phyloP scores from a whole-genome alignment of 164 flowering plant species.

The Macadamia tetraphylla region DNA sequence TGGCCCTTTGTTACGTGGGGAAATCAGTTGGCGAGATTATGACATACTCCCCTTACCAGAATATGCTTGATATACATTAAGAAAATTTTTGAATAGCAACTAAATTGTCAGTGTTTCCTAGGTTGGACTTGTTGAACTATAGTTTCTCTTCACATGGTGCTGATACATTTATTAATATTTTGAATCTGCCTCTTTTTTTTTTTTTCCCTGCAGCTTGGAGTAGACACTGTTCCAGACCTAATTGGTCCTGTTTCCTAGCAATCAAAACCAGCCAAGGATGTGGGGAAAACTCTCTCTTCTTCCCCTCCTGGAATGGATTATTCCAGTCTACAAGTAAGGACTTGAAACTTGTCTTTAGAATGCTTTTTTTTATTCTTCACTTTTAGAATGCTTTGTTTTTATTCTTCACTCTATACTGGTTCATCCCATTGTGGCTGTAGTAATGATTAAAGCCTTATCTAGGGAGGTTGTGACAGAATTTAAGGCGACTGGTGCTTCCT shows the following conservation, averaged over 20 bases:
- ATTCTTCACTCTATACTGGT: not conserved
- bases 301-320: constrained; percentile 47
- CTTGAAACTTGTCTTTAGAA: not conserved
- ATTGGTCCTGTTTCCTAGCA: constrained; percentile 74
- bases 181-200: no score
- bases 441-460: not conserved
- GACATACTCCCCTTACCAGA: no score
- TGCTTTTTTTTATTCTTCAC: not conserved
- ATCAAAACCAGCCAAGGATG: constrained; percentile 74
- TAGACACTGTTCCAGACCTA: constrained; percentile 62
- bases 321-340: constrained; percentile 70
- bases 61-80: no score
- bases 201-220: constrained; percentile 47
- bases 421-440: not conserved
- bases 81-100: not conserved
- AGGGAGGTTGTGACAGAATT: constrained; percentile 75
- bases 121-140: no score
- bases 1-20: no score
- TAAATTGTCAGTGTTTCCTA: no score
- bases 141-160: no score
- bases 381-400: not conserved
- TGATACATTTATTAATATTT: not conserved
- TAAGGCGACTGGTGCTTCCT: constrained; percentile 87
- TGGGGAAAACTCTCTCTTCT: constrained; percentile 61
- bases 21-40: no score